phyloP scores from a whole-genome alignment of 2,329 filamentous ascomycete genomes.

The Colletotrichum brevisporum region DNA sequence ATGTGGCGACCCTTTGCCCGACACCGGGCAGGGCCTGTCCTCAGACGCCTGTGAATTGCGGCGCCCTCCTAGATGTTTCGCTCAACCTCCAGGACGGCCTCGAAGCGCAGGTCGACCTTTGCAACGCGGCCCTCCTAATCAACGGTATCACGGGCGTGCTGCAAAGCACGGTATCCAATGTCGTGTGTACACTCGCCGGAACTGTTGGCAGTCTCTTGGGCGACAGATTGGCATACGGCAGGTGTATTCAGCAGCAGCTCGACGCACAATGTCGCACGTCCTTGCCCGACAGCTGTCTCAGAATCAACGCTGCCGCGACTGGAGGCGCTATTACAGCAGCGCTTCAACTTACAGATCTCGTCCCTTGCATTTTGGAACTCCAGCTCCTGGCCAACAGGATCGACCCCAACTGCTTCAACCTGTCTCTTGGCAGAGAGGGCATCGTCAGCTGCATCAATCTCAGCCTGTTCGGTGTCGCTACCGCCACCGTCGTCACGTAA shows the following conservation, averaged over 20 bases:
- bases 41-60: not conserved
- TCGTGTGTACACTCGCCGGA: not conserved
- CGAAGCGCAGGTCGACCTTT: not conserved
- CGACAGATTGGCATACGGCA: not conserved
- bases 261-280: conserved; percentile 5
- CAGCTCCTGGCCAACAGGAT: conserved; percentile 9
- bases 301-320: not conserved
- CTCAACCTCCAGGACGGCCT: not conserved
- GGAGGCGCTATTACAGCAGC: not conserved
- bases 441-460: conserved; percentile 30
- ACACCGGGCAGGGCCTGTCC: conserved; percentile 2
- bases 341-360: not conserved
- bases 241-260: conserved; percentile 1
- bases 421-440: conserved; percentile 1
- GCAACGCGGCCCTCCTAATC: conserved; percentile 1
- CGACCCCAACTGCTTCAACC: conserved; percentile 27
- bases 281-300: conserved; percentile 18
- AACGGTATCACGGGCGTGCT: not conserved
- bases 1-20: not conserved
- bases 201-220: not conserved
- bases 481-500: conserved; percentile 11
- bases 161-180: not conserved
- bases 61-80: conserved; percentile 7
- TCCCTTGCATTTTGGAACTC: conserved; percentile 12
- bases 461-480: conserved; percentile 31